These are phyloP conservation scores for Coelastrella sp. DNA, from an alignment of 139 green algal species.

Conservation along the genomic window DNA sequence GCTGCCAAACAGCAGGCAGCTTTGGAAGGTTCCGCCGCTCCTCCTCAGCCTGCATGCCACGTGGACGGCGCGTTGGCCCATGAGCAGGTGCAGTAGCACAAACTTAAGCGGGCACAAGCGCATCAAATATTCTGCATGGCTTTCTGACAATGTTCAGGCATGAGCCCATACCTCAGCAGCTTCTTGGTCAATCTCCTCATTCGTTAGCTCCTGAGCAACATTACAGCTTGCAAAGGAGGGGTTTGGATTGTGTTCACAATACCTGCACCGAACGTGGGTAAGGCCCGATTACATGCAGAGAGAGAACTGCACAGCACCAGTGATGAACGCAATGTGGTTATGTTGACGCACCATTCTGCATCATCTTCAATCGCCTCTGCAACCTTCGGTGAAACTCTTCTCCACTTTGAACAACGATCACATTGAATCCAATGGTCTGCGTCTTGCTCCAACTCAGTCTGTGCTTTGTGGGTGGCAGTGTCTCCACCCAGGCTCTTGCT, in stretches of 20 bases:
- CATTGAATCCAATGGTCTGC: conserved; percentile 84
- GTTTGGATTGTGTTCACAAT: conserved; percentile 86
- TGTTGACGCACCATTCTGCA: conserved; percentile 66
- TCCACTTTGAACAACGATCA: conserved; percentile 88
- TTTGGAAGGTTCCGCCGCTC: conserved; percentile 46
- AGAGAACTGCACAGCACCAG: not conserved
- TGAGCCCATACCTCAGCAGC: conserved; percentile 1
- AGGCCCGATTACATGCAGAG: not conserved
- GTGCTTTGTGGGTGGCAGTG: not conserved
- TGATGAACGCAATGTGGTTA: not conserved
- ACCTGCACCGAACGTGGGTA: conserved; percentile 63
- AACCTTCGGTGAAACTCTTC: conserved; percentile 67
- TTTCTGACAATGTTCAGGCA: not conserved
- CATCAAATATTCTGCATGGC: too few species aligned
- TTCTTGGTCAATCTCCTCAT: conserved; percentile 86
- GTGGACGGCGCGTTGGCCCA: not conserved
- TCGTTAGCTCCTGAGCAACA: conserved; percentile 84
- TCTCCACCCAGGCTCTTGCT: not conserved
- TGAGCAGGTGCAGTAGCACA: too few species aligned
- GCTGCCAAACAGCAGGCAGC: conserved; percentile 86
- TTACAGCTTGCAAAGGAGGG: conserved; percentile 73
- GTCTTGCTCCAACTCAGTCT: conserved; percentile 18
- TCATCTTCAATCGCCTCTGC: conserved; percentile 71
- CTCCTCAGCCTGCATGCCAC: conserved; percentile 43
- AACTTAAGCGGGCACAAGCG: too few species aligned